Evolutionary conservation across 75 land plant species (phyloP), one percentile per base, ranked within the genome.

Genomic region (Pinus taeda): DNA sequence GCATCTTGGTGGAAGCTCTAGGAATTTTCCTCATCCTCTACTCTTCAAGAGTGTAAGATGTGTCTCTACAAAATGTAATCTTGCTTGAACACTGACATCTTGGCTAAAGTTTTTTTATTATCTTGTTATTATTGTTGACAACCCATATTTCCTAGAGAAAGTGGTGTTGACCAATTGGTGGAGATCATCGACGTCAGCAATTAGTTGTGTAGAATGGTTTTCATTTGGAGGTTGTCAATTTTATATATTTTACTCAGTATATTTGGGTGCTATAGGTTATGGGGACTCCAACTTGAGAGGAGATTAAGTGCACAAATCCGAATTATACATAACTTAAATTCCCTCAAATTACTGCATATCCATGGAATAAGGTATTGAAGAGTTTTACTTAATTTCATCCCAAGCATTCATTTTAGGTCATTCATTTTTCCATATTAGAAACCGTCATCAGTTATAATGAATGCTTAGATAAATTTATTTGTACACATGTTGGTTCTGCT

Each of bases 131-230:
- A 65, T 77, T 18, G 22, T 78, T 60, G 57, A 26, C 85, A 93
- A 93, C 95, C 95, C 37, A 79, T 93, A 60, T 93, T 92, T 81
- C 94, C 93, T 37, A 92, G 94, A 77, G 94, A 92, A 77, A 92
- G 94, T 76, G 92, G 94, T 63, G 93, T 92, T 1, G 94, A 92
- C 74, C 94, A 92, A 78, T 81, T 92, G 9, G 94, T 90, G 74
- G 94, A 92, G 78, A 91, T 93, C 78, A 93, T 93, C n/a, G 88
- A 91, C 91, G 95, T 93, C 6, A 6, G 21, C 21, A 60, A 18
- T 60, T 7, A 18, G 4, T 60, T 18, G 4, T 60, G 4, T 18
- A 18, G 62, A 18, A 60, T 60, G 21, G 62, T 1, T 60, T 60
- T n/a, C 21, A 4, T 18, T 18, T 18, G 20, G 5, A 60, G 20